phyloP scores from a whole-genome alignment of 139 green algal species.

The Picocystis salinarum region DNA sequence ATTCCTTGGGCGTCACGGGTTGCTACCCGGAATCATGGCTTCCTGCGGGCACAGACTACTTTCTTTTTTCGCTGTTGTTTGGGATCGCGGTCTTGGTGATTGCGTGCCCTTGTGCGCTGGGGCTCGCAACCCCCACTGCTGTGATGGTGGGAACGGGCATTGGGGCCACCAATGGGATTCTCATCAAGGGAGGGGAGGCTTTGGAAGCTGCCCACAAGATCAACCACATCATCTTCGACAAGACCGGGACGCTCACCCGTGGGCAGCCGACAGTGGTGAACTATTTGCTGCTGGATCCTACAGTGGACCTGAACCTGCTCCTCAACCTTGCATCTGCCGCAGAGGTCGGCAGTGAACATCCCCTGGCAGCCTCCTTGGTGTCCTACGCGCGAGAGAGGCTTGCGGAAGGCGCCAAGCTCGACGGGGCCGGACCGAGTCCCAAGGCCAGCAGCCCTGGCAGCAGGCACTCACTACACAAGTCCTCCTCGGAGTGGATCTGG shows the following conservation, averaged over 20 bases:
- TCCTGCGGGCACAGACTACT: conserved; percentile 50
- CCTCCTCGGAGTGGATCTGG: too few relatives aligned
- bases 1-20: conserved; percentile 23
- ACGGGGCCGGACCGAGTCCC: not conserved
- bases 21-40: conserved; percentile 44
- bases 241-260: conserved; percentile 83
- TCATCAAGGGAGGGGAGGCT: conserved; percentile 82
- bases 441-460: not conserved
- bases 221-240: conserved; percentile 75
- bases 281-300: conserved; percentile 4
- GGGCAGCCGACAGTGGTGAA: conserved; percentile 43
- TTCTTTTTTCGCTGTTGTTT: conserved; percentile 84
- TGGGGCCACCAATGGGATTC: conserved; percentile 61
- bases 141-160: conserved; percentile 92
- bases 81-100: conserved; percentile 91
- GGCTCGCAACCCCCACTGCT: conserved; percentile 89
- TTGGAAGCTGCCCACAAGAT: conserved; percentile 43
- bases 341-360: conserved; percentile 77
- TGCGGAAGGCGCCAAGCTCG: not conserved
- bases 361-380: conserved; percentile 61
- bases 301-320: conserved; percentile 20
- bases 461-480: too few relatives aligned
- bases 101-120: conserved; percentile 82
- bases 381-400: conserved; percentile 17
- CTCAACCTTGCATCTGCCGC: conserved; percentile 40